A percentile compares a stretch with the other conserved stretches of the same genome.
Evolutionary conservation across 139 green algal species (phyloP).

Genomic region (Astrephomene gubernaculifera): DNA sequence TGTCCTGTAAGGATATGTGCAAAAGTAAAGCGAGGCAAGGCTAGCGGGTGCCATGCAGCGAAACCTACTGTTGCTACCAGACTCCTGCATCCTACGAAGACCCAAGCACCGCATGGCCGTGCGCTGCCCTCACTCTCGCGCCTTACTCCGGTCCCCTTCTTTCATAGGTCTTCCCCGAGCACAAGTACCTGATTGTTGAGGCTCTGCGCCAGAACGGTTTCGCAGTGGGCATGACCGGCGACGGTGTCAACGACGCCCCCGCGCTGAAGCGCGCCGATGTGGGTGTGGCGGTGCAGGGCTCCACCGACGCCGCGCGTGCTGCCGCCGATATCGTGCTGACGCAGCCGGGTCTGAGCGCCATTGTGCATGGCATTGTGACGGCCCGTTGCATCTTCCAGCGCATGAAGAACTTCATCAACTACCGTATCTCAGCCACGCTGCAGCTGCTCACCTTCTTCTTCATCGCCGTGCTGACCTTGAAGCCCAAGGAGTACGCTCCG

Average conservation of each 20-base stretch:
- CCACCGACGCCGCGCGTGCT: slow-evolving; percentile 88
- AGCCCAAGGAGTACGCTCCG: slow-evolving; percentile 69
- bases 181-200: slow-evolving; percentile 90
- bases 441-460: slow-evolving; percentile 84
- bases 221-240: slow-evolving; percentile 95
- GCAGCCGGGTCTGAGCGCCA: slow-evolving; percentile 78
- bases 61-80: neutral
- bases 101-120: neutral
- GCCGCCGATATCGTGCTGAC: slow-evolving; percentile 93
- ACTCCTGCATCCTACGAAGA: neutral
- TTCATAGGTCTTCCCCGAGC: slow-evolving; percentile 69
- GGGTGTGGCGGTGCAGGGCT: slow-evolving; percentile 95
- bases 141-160: neutral
- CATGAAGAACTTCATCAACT: slow-evolving; percentile 93
- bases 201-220: slow-evolving; percentile 72
- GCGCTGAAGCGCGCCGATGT: slow-evolving; percentile 99
- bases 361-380: slow-evolving; percentile 84
- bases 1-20: neutral
- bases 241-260: slow-evolving; percentile 99
- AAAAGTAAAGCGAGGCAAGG: neutral
- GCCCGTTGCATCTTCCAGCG: slow-evolving; percentile 85
- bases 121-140: no score
- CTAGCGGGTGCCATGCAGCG: neutral
- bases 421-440: slow-evolving; percentile 72
- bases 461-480: slow-evolving; percentile 81